These are phyloP conservation scores for Spathaspora arborariae DNA, from an alignment of 805 yeast genomes.

Conservation along the genomic window DNA sequence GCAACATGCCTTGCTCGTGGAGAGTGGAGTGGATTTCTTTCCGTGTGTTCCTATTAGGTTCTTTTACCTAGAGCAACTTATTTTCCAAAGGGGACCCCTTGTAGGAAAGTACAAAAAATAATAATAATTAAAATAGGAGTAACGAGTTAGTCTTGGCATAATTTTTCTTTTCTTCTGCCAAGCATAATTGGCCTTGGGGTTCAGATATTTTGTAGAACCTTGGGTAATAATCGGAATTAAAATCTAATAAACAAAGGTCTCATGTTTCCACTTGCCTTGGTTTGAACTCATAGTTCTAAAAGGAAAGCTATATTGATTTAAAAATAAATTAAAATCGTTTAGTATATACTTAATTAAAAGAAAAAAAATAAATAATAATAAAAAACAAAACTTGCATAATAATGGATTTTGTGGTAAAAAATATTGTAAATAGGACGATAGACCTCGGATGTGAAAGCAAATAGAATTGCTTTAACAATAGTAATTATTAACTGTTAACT, in stretches of 20 bases:
- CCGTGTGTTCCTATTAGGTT: neutral
- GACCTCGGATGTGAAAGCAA: no score
- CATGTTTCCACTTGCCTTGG: neutral
- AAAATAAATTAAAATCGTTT: no score
- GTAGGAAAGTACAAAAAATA: neutral
- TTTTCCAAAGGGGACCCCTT: neutral
- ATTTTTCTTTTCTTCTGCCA: neutral
- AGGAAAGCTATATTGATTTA: no score
- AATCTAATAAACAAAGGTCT: neutral
- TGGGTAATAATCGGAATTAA: neutral
- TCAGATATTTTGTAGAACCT: neutral
- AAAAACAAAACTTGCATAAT: no score
- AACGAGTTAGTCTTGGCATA: neutral
- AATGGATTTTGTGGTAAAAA: no score
- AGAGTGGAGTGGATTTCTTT: neutral
- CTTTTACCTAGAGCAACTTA: neutral
- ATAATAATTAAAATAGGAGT: no score
- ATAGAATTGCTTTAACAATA: no score
- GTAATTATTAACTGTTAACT: no score
- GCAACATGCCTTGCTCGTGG: neutral
- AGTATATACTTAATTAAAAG: no score
- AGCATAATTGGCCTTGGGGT: neutral
- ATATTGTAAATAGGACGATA: no score
- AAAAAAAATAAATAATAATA: no score
- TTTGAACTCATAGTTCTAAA: no score